Conservation (phyloP, 768 basidiomycete genomes). For the Podaxis sp. region DNA sequence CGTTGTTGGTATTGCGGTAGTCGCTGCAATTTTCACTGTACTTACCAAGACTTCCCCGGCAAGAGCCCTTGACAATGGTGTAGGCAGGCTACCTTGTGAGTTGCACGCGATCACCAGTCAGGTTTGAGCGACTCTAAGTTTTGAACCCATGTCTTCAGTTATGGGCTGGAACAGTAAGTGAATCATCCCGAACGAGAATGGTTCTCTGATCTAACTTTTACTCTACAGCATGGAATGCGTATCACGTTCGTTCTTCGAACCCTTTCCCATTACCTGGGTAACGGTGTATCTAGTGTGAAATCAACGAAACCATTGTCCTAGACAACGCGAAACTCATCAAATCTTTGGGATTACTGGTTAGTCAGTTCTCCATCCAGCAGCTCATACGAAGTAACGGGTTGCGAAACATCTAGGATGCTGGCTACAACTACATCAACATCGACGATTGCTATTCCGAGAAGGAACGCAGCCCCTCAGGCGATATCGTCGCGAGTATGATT, state of each 20-base stretch:
- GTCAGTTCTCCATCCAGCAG: slow-evolving; percentile 11
- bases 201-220: not conserved
- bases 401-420: slow-evolving; percentile 40
- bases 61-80: slow-evolving; percentile 10
- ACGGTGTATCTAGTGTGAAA: slow-evolving; percentile 44
- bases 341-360: slow-evolving; percentile 47
- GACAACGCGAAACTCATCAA: slow-evolving; percentile 49
- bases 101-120: not conserved
- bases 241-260: slow-evolving; percentile 4
- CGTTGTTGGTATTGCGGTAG: slow-evolving; percentile 17
- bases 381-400: not conserved
- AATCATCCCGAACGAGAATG: not conserved
- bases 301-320: slow-evolving; percentile 51
- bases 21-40: slow-evolving; percentile 12
- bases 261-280: not conserved
- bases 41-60: not conserved
- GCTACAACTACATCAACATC: slow-evolving; percentile 58
- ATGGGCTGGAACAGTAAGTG: slow-evolving; percentile 16
- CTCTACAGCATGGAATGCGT: slow-evolving; percentile 12
- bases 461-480: slow-evolving; percentile 44
- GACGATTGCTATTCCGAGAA: slow-evolving; percentile 69
- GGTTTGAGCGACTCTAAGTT: not conserved
- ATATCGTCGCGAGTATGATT: slow-evolving; percentile 54
- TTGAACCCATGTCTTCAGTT: slow-evolving; percentile 1
- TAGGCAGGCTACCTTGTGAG: slow-evolving; percentile 12